Base-by-base conservation (phyloP, 164 flowering plant species). In the Liquidambar formosana region DNA sequence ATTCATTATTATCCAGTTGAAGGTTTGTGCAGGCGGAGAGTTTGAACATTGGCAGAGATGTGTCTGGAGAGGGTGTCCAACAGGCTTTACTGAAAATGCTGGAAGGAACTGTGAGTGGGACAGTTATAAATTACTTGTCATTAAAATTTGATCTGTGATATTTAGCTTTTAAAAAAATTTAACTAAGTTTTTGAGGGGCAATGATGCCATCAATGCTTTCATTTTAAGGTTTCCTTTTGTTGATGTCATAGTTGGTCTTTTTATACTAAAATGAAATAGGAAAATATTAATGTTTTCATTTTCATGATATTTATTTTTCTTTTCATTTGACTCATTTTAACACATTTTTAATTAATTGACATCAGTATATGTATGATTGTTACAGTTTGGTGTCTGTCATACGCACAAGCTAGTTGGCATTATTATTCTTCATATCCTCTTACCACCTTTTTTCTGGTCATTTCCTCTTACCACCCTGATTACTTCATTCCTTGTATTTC, bases 1-100 rank as follows among this genome's bases (percentile, higher is more conserved):
- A 4, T 22, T 56, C 54, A 21, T 56, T 45, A 16, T 56, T 52
- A 18, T 51, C 41, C 21, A 23, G 6, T 52, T 14, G 11, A 25
- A 21, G 19, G 11, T 69, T 22, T 41, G 22, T 57, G 58, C 62
- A 72, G 75, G 60, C 75, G 23, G 75, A 72, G 70, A 51, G 47
- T 45, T 60, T 72, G 57, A 66, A 72, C 66, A 44, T 72, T 44
- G 71, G 75, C 45, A 67, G 61, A 67, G 75, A 72, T 51, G 59
- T 72, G 23, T 65, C 75, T 45, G 75, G 75, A 43, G 75, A 66
- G 65, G 71, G 66, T 38, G 75, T 72, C 52, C 66, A 72, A 28
- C 74, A 71, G 43, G 74, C 74, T 6, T 49, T 71, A 69, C 59
- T 72, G 60, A 72, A 72, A 61, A 72, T 72, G 75, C 70, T 72